Evolutionary conservation across 257 asterid species (phyloP), one percentile per base, ranked within the genome.

Genomic region (Orobanche coerulescens): DNA sequence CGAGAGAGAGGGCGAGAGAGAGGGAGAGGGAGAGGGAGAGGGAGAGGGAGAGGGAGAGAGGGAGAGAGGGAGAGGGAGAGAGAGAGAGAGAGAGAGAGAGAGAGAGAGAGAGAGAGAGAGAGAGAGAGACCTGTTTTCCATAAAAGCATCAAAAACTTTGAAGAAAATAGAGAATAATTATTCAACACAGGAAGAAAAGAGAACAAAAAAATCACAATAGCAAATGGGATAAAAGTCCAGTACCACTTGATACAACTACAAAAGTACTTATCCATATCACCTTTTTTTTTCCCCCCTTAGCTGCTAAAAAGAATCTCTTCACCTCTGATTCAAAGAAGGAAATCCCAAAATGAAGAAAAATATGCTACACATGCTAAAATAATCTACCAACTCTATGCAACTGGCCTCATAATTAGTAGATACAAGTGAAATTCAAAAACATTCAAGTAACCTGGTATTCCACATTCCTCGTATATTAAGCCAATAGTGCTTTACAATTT

Each of bases 181-280:
- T 75, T 73, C 79, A 72, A 72, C 64, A 75, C 53, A 36, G 58
- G 28, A 56, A 62, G 76, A 76, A 78, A 79, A 73, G 62, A 71
- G 79, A 76, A n/a, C n/a, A 82, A 76, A 75, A 72, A 61, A 49
- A 68, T 80, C 94, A 86, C 94, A n/a, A 82, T 82, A 88, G 86
- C 75, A 67, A 72, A 58, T 61, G 63, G 68, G 78, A 75, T 57
- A 71, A 72, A 69, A 75, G 70, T 65, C 82, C 90, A 80, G 79
- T 74, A 72, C 37, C 64, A 47, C 67, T 58, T 61, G 64, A 65
- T 46, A 46, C 44, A 8, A 2, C 44, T 7, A 37, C 13, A 37
- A 3, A 12, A 12, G 44, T 1, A 4, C 36, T 30, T 30, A 63
- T 57, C 61, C 79, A 67, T 52, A 53, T 65, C 64, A 20, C 47